These are phyloP conservation scores for Melaleuca quinquenervia DNA, from an alignment of 345 rosid genomes.

Conservation along the genomic window DNA sequence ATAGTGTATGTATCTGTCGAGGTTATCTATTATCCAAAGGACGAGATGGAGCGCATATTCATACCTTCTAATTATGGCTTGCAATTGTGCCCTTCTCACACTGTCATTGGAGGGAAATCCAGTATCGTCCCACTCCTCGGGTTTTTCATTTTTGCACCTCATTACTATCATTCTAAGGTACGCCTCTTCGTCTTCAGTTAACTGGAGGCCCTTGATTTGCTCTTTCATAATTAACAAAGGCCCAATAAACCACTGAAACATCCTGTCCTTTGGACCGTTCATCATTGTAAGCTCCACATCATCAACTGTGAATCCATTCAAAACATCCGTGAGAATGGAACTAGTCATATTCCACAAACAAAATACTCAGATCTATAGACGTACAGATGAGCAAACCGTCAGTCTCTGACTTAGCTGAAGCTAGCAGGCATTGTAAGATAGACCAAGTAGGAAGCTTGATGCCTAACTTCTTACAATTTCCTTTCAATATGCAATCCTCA, in stretches of 20 bases:
- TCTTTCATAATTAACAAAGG: constrained; percentile 74
- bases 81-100: constrained; percentile 68
- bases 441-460: constrained; percentile 69
- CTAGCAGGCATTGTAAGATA: constrained; percentile 55
- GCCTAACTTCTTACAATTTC: constrained; percentile 43
- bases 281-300: constrained; percentile 47
- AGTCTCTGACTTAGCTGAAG: constrained; percentile 55
- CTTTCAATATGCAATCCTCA: constrained; percentile 48
- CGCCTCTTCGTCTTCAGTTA: constrained; percentile 45
- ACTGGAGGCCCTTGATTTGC: constrained; percentile 49
- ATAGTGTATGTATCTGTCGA: not conserved
- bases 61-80: constrained; percentile 75
- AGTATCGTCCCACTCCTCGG: constrained; percentile 56
- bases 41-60: not conserved
- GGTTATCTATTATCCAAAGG: not conserved
- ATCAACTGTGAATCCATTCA: constrained; percentile 26
- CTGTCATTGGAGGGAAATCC: constrained; percentile 47
- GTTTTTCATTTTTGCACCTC: constrained; percentile 32
- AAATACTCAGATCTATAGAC: constrained; percentile 8
- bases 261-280: constrained; percentile 53
- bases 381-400: constrained; percentile 58
- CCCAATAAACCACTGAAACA: constrained; percentile 63
- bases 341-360: not conserved
- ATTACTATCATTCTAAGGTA: constrained; percentile 42
- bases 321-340: not conserved